phyloP scores from a whole-genome alignment of 2,329 filamentous ascomycete species.

The Trichoderma breve region DNA sequence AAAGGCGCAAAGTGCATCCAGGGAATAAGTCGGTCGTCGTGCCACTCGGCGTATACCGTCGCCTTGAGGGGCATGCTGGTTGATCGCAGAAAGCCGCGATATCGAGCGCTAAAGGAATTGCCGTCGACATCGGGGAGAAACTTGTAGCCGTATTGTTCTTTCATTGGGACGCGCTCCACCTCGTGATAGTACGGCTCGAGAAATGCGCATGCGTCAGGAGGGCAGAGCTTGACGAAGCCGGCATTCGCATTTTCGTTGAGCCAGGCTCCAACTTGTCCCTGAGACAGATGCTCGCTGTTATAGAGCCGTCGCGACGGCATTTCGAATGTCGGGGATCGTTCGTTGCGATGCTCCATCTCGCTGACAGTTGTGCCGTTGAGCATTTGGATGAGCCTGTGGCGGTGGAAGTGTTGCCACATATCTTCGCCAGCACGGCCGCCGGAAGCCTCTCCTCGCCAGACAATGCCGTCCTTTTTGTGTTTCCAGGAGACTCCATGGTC shows the following conservation, averaged over 20 bases:
- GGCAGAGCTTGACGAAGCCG: constrained; percentile 46
- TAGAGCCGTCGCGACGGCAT: constrained; percentile 45
- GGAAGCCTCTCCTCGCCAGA: constrained; percentile 66
- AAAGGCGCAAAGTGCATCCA: constrained; percentile 74
- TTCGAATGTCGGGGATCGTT: constrained; percentile 47
- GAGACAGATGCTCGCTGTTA: constrained; percentile 38
- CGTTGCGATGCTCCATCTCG: constrained; percentile 42
- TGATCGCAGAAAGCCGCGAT: constrained; percentile 60
- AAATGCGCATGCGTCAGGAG: constrained; percentile 39
- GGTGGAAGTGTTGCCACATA: constrained; percentile 67
- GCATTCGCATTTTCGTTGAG: constrained; percentile 40
- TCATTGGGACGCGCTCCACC: constrained; percentile 40
- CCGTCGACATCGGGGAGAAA: constrained; percentile 70
- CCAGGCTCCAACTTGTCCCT: constrained; percentile 41
- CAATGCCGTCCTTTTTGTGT: constrained; percentile 52
- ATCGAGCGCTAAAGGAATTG: constrained; percentile 63
- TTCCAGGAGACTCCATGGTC: constrained; percentile 57
- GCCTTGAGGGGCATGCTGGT: constrained; percentile 67
- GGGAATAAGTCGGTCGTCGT: constrained; percentile 64
- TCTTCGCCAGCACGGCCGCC: constrained; percentile 53
- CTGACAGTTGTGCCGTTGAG: constrained; percentile 60
- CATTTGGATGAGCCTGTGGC: constrained; percentile 69
- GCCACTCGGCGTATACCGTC: constrained; percentile 73
- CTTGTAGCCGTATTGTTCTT: constrained; percentile 56
- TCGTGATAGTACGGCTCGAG: constrained; percentile 37